A percentile compares a stretch with the other conserved stretches of the same genome.
Conservation (phyloP, 139 green algal genomes). For the Nannochloris sp. region DNA sequence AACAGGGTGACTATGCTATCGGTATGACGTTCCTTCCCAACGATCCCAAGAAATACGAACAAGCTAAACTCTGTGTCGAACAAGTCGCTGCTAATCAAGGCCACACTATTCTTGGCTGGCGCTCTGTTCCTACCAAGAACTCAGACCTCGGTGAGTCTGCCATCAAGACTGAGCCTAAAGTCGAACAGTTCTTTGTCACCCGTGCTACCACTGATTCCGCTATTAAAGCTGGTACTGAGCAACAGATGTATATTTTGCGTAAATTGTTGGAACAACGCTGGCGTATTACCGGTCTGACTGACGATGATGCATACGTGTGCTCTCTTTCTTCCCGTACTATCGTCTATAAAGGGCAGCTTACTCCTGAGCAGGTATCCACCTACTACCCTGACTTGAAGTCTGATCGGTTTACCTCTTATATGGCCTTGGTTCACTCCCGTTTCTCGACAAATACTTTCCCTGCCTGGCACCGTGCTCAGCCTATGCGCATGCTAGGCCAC, state of each 20-base stretch:
- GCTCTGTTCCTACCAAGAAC: slow-evolving; percentile 80
- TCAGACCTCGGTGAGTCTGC: slow-evolving; percentile 66
- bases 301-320: slow-evolving; percentile 88
- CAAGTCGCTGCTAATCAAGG: slow-evolving; percentile 49
- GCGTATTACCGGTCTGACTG: slow-evolving; percentile 11
- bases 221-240: slow-evolving; percentile 31
- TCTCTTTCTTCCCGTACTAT: slow-evolving; percentile 82
- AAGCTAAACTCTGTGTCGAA: slow-evolving; percentile 54
- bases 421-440: slow-evolving; percentile 89
- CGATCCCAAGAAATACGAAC: slow-evolving; percentile 44
- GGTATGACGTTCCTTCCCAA: slow-evolving; percentile 83
- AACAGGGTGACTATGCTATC: slow-evolving; percentile 70
- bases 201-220: slow-evolving; percentile 2
- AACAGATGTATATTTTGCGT: slow-evolving; percentile 80
- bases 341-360: slow-evolving; percentile 98
- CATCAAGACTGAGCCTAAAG: slow-evolving; percentile 64
- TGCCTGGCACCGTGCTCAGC: slow-evolving; percentile 85
- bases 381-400: slow-evolving; percentile 84
- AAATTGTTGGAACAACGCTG: slow-evolving; percentile 68
- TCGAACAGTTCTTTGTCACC: slow-evolving; percentile 87
- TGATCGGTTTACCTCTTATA: slow-evolving; percentile 74
- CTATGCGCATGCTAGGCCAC: slow-evolving; percentile 90
- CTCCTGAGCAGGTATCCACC: slow-evolving; percentile 63
- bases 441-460: slow-evolving; percentile 98
- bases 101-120: slow-evolving; percentile 74